Evolutionary conservation across 805 yeast genomes (phyloP), one percentile per base, ranked within the genome.

Genomic region (Cyberlindnera xylosilytica): DNA sequence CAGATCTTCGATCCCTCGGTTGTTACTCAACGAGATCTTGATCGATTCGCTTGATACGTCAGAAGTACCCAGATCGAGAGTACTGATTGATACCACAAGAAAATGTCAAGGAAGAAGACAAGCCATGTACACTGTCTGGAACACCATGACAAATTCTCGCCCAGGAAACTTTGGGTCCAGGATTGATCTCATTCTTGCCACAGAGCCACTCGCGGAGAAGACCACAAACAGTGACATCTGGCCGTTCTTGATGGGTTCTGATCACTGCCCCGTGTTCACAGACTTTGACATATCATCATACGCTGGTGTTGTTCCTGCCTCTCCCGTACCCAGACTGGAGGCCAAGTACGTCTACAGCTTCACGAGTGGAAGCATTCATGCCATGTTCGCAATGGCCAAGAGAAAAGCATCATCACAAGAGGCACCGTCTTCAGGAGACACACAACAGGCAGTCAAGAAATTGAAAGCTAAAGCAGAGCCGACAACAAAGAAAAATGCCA

Each of bases 61-160:
- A 55, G 58, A 38, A 44, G 55, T 43, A 35, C 67, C 54, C 50
- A 70, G 48, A 16, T 60, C 63, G 4, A 76, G 76, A 32, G 63
- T 76, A 9, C 56, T 85, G 24, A 59, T 72, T 42, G 95, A 86
- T 57, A 66, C 82, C 0, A 74, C 81, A 0, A 68, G 97, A 34
- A 57, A 62, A 22, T 42, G 58, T 2, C 82, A 81, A 47, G 81
- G 83, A 1, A 63, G 83, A 17, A 67, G 79, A 36, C 58, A 74
- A 54, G 79, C 76, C 18, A 70, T 89, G 76, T 93, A 84, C 58
- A 89, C 97, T 0, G 93, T 90, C 36, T 91, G 99, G 99, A 90
- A 89, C 61, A 84, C 89, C 2, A 63, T 81, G 51, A 75, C 77
- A 39, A 84, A 84, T 52, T 74, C 85, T 17, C 65, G 99, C 23